These are phyloP conservation scores for Claviceps africana DNA, from an alignment of 2,329 filamentous ascomycete genomes.

Conservation along the genomic window DNA sequence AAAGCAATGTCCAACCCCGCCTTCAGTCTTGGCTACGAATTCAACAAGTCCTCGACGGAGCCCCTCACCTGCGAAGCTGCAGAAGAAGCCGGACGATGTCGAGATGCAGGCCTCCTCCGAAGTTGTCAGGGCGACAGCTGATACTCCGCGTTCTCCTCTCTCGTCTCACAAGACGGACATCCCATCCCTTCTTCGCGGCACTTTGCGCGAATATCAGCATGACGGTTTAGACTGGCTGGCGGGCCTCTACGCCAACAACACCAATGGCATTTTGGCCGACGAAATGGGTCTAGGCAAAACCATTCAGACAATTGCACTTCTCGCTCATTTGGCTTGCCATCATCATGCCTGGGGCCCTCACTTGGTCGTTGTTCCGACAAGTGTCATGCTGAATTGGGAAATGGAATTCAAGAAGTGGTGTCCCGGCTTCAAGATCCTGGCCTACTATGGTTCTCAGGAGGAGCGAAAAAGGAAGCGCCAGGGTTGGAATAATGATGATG, in stretches of 20 bases:
- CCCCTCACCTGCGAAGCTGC: constrained; percentile 33
- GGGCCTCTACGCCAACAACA: constrained; percentile 78
- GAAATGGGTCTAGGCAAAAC: constrained; percentile 99
- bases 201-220: constrained; percentile 87
- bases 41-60: constrained; percentile 30
- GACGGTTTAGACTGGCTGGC: constrained; percentile 96
- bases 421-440: constrained; percentile 93
- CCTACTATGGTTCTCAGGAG: constrained; percentile 89
- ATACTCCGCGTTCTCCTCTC: constrained; percentile 17
- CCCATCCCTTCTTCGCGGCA: constrained; percentile 74
- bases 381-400: constrained; percentile 98
- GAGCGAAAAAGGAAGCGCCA: constrained; percentile 82
- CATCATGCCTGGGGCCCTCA: constrained; percentile 93
- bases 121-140: constrained; percentile 21
- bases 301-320: constrained; percentile 87
- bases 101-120: constrained; percentile 28
- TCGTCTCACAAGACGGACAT: constrained; percentile 50
- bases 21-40: constrained; percentile 29
- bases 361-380: constrained; percentile 89
- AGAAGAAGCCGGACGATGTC: constrained; percentile 36
- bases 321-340: constrained; percentile 82
- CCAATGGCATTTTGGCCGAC: constrained; percentile 91
- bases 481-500: constrained; percentile 84
- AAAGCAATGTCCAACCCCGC: constrained; percentile 23
- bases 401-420: constrained; percentile 99